Conservation (phyloP, 176 grass and related monocot species). For the Zizania latifolia region DNA sequence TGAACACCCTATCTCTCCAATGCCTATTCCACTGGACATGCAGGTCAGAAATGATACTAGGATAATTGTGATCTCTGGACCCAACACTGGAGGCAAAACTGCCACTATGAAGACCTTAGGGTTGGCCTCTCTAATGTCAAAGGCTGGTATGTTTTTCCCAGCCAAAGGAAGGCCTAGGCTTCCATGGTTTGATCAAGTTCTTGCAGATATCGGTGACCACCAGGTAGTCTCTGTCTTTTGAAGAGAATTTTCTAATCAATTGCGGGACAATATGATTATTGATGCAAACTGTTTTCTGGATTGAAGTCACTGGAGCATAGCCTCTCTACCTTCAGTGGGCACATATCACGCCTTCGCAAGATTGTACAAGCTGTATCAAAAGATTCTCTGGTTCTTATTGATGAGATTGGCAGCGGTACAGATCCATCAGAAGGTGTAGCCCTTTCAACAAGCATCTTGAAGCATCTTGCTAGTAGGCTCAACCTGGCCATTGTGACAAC, state of each 20-base stretch:
- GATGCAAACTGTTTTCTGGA: constrained; percentile 56
- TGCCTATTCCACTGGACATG: constrained; percentile 61
- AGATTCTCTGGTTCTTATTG: constrained; percentile 69
- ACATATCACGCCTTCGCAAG: constrained; percentile 66
- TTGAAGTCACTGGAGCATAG: constrained; percentile 82
- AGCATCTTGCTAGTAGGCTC: constrained; percentile 39
- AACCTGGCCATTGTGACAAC: constrained; percentile 65
- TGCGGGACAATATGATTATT: constrained; percentile 44
- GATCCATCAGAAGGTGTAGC: constrained; percentile 80
- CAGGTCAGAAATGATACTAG: constrained; percentile 34
- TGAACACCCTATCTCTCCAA: constrained; percentile 13
- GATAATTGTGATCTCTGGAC: constrained; percentile 78
- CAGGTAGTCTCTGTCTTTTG: constrained; percentile 67
- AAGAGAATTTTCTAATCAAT: constrained; percentile 43
- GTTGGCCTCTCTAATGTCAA: constrained; percentile 63
- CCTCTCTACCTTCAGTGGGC: constrained; percentile 75
- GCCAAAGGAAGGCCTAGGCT: constrained; percentile 59
- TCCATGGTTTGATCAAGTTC: constrained; percentile 71
- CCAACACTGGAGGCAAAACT: constrained; percentile 86
- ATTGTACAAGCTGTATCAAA: constrained; percentile 50
- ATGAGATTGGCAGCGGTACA: constrained; percentile 73
- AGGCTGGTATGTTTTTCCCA: constrained; percentile 68
- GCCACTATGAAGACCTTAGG: constrained; percentile 84
- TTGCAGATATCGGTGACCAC: constrained; percentile 75
- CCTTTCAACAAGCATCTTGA: constrained; percentile 74